Conservation (phyloP, 2,329 filamentous ascomycete species). For the Penicillium sp. region DNA sequence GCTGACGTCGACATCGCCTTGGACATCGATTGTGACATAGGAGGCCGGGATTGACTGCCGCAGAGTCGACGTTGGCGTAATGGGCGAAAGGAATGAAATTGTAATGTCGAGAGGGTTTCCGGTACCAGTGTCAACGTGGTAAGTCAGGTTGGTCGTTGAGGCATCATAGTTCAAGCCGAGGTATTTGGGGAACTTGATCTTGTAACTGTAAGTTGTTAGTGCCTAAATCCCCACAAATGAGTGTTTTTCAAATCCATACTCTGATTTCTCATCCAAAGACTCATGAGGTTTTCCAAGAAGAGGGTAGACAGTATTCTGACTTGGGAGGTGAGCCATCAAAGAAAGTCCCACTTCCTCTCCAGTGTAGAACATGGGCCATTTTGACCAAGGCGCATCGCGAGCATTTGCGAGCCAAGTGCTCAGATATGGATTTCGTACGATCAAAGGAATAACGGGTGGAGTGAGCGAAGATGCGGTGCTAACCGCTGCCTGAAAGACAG, state of each 20-base stretch:
- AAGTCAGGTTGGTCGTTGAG: slow-evolving; percentile 69
- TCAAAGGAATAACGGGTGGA: slow-evolving; percentile 69
- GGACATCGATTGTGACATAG: slow-evolving; percentile 70
- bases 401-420: slow-evolving; percentile 74
- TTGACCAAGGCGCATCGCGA: slow-evolving; percentile 71
- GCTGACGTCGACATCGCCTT: slow-evolving; percentile 64
- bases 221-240: background rate
- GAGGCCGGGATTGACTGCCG: slow-evolving; percentile 79
- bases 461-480: slow-evolving; percentile 54
- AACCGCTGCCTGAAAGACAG: slow-evolving; percentile 44
- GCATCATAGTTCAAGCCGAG: slow-evolving; percentile 66
- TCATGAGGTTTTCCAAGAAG: slow-evolving; percentile 67
- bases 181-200: slow-evolving; percentile 59
- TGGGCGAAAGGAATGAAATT: slow-evolving; percentile 70
- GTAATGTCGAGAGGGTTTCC: slow-evolving; percentile 53
- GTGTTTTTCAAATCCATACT: slow-evolving; percentile 32
- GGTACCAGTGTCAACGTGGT: slow-evolving; percentile 53
- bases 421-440: slow-evolving; percentile 74
- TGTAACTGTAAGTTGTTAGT: slow-evolving; percentile 47
- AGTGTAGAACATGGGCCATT: slow-evolving; percentile 86
- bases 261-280: slow-evolving; percentile 49
- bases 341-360: slow-evolving; percentile 67
- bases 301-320: slow-evolving; percentile 61
- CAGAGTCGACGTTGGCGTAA: slow-evolving; percentile 77
- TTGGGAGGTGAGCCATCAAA: slow-evolving; percentile 61